phyloP scores from a whole-genome alignment of 2,329 filamentous ascomycete species.

The Hypoxylon sp. region DNA sequence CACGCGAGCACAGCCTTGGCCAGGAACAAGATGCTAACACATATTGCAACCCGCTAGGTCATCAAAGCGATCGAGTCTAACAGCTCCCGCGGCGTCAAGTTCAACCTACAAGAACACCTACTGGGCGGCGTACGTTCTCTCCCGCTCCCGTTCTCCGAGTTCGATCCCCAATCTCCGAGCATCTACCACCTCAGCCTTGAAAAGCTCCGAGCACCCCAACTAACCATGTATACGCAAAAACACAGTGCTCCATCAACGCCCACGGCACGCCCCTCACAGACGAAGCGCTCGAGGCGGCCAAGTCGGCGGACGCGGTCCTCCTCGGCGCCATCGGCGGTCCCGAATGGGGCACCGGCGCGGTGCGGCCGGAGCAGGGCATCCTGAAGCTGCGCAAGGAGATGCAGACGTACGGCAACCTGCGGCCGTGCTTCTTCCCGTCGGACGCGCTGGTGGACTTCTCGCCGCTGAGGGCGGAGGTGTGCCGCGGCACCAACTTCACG shows the following conservation, averaged over 20 bases:
- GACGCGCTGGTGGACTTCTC: constrained; percentile 87
- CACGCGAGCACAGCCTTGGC: not conserved
- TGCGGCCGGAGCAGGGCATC: constrained; percentile 93
- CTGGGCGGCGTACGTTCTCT: constrained; percentile 77
- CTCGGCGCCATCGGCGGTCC: constrained; percentile 97
- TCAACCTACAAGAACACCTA: constrained; percentile 91
- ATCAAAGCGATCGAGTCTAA: constrained; percentile 83
- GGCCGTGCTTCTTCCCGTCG: constrained; percentile 95
- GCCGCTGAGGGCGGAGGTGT: constrained; percentile 88
- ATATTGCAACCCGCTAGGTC: constrained; percentile 66
- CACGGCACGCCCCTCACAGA: constrained; percentile 85
- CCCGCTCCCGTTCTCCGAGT: constrained; percentile 2
- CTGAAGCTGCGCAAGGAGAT: constrained; percentile 94
- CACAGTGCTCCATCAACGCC: constrained; percentile 88
- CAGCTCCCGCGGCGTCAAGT: constrained; percentile 78
- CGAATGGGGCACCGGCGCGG: constrained; percentile 90
- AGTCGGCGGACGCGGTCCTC: constrained; percentile 88
- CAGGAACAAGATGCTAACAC: constrained; percentile 15
- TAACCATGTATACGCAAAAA: not conserved
- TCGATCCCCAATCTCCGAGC: not conserved
- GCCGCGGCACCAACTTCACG: constrained; percentile 90
- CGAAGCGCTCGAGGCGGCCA: constrained; percentile 84
- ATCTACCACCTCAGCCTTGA: not conserved
- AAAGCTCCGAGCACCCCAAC: not conserved
- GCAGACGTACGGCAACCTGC: constrained; percentile 93